phyloP scores from a whole-genome alignment of 352 stramenopile species.

The Thraustochytrium striatum region DNA sequence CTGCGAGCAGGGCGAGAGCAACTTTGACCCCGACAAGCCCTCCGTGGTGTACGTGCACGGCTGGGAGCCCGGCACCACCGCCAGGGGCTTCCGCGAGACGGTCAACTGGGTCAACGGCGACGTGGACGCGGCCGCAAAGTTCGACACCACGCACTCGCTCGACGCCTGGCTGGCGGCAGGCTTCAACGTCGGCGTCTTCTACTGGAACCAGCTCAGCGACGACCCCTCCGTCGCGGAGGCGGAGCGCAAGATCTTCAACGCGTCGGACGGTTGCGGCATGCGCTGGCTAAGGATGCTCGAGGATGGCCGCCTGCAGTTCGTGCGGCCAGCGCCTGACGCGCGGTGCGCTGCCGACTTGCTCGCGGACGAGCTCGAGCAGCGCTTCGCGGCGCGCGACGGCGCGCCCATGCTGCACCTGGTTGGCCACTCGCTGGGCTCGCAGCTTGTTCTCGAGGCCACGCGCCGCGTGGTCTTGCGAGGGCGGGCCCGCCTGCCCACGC shows the following conservation, averaged over 20 bases:
- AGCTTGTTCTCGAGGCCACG: not conserved
- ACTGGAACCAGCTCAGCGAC: constrained; percentile 27
- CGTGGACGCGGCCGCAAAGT: not conserved
- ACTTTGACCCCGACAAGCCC: not conserved
- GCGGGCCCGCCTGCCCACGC: not conserved
- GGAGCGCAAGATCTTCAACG: constrained; percentile 33
- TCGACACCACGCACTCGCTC: not conserved
- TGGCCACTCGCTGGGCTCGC: constrained; percentile 2
- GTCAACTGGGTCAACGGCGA: constrained; percentile 17
- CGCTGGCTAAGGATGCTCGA: not conserved
- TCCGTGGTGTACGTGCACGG: constrained; percentile 12
- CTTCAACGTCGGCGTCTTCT: constrained; percentile 29
- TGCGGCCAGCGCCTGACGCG: no score
- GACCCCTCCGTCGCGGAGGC: constrained; percentile 6
- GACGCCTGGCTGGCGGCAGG: not conserved
- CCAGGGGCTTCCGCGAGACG: constrained; percentile 1
- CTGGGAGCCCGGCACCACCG: not conserved
- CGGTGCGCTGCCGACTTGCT: no score
- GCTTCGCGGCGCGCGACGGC: not conserved
- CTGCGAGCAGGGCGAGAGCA: not conserved
- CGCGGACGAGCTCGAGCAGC: no score
- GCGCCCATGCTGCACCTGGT: not conserved
- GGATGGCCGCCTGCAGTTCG: not conserved
- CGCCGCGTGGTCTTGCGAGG: not conserved
- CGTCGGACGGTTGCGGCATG: not conserved